phyloP scores from a whole-genome alignment of 1,284 basidiomycete species.

The Butyriboletus regius region DNA sequence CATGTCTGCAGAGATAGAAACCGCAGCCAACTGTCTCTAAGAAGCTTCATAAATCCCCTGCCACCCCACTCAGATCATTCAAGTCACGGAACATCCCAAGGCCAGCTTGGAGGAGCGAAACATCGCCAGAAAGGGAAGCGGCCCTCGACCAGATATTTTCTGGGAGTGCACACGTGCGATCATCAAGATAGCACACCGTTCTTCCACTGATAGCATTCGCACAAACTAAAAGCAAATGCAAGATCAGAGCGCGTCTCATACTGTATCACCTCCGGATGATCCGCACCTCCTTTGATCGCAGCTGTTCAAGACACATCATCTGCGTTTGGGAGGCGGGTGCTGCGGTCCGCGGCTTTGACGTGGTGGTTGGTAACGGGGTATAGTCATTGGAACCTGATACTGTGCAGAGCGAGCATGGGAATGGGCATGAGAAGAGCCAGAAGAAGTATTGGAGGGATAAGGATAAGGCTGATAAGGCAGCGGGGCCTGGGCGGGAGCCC shows the following conservation, averaged over 20 bases:
- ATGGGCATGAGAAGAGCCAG: slow-evolving; percentile 5
- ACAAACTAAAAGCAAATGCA: slow-evolving; percentile 15
- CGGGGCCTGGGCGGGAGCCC: slow-evolving; percentile 27
- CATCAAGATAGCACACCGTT: slow-evolving; percentile 20
- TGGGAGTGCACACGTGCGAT: slow-evolving; percentile 21
- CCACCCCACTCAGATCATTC: neutral
- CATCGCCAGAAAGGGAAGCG: slow-evolving; percentile 11
- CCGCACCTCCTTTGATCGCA: slow-evolving; percentile 24
- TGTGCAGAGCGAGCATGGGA: slow-evolving; percentile 8
- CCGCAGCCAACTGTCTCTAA: slow-evolving; percentile 1
- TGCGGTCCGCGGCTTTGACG: slow-evolving; percentile 4
- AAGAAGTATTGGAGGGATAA: slow-evolving; percentile 22
- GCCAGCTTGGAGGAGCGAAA: slow-evolving; percentile 10
- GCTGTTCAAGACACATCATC: slow-evolving; percentile 12
- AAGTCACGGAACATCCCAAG: slow-evolving; percentile 7
- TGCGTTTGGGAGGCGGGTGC: slow-evolving; percentile 8
- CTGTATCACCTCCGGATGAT: slow-evolving; percentile 24
- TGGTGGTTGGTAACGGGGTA: slow-evolving; percentile 24
- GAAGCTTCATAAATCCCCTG: slow-evolving; percentile 3
- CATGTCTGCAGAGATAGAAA: neutral
- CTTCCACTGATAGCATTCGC: slow-evolving; percentile 21
- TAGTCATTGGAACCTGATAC: neutral
- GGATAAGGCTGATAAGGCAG: slow-evolving; percentile 25
- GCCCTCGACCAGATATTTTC: slow-evolving; percentile 7
- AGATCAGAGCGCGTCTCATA: slow-evolving; percentile 18